Percentiles rank a stretch among this genome's conserved stretches.
Evolutionary conservation across 2,329 filamentous ascomycete genomes (phyloP).

Genomic region (Fusarium dlaminii): DNA sequence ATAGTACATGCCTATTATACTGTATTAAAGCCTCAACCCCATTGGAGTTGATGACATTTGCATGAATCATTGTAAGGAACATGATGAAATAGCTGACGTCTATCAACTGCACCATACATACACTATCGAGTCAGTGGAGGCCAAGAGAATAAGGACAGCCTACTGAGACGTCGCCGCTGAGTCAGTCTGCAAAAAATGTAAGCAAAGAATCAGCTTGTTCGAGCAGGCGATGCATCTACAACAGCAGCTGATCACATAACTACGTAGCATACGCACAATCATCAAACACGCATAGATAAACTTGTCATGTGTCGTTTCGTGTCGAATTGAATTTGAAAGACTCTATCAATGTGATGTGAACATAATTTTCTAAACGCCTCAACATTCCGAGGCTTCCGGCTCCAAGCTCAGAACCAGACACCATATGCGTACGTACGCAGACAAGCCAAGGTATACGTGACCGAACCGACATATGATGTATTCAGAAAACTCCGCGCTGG

Average conservation of each 20-base stretch:
- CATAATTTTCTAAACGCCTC: slow-evolving; percentile 21
- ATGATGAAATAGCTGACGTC: background rate
- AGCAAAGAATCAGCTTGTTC: background rate
- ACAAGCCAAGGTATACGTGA: background rate
- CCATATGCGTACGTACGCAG: slow-evolving; percentile 13
- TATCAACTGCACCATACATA: background rate
- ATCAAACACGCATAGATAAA: background rate
- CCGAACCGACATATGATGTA: slow-evolving; percentile 20
- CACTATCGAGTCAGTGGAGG: background rate
- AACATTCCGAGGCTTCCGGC: slow-evolving; percentile 33
- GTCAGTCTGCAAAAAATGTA: background rate
- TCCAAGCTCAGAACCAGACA: slow-evolving; percentile 22
- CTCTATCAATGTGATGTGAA: slow-evolving; percentile 1
- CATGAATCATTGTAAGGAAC: background rate
- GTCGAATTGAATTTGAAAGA: background rate
- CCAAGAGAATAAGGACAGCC: background rate
- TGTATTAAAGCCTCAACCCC: background rate
- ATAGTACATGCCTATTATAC: background rate
- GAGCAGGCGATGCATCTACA: background rate
- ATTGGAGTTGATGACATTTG: background rate
- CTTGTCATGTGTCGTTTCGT: background rate
- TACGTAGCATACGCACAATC: background rate
- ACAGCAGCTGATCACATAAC: background rate
- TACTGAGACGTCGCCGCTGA: background rate
- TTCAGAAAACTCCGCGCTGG: slow-evolving; percentile 41